Percentiles rank a stretch among this genome's conserved stretches.
phyloP scores from a whole-genome alignment of 495 filamentous ascomycete genomes.

The Tuber umbilicatum region DNA sequence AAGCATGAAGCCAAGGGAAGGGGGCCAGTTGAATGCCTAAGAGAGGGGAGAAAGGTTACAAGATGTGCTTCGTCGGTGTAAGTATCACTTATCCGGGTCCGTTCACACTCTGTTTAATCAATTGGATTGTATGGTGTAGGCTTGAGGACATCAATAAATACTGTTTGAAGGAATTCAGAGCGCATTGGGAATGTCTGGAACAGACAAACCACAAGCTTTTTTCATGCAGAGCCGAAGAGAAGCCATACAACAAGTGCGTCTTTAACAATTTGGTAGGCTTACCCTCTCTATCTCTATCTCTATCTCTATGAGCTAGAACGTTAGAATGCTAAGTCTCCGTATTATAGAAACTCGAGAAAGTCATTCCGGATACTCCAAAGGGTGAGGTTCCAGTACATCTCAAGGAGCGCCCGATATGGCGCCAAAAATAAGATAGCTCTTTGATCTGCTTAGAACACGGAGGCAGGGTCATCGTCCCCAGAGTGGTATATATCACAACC shows the following conservation, averaged over 20 bases:
- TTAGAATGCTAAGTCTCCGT: conserved; percentile 5
- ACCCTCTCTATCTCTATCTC: no score
- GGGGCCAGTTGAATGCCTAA: conserved; percentile 90
- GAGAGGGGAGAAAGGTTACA: conserved; percentile 92
- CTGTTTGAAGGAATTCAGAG: conserved; percentile 82
- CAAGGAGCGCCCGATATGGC: conserved; percentile 17
- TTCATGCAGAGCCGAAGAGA: conserved; percentile 80
- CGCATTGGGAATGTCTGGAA: conserved; percentile 91
- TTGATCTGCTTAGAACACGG: background rate
- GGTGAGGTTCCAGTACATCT: conserved; percentile 75
- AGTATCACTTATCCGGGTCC: conserved; percentile 44
- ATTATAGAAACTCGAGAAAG: conserved; percentile 42
- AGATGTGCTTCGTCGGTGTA: conserved; percentile 95
- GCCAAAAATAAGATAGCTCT: background rate
- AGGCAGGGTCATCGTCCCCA: background rate
- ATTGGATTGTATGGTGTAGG: conserved; percentile 46
- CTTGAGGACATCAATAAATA: conserved; percentile 93
- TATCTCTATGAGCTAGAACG: background rate
- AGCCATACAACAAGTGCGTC: conserved; percentile 75
- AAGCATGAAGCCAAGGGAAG: conserved; percentile 81
- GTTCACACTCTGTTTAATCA: background rate
- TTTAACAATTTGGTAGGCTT: conserved; percentile 83
- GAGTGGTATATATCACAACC: background rate
- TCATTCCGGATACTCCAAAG: conserved; percentile 74
- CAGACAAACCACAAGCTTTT: conserved; percentile 95